Base-by-base conservation (phyloP, 176 grass and related monocot species). In the Musa schizocarpa region DNA sequence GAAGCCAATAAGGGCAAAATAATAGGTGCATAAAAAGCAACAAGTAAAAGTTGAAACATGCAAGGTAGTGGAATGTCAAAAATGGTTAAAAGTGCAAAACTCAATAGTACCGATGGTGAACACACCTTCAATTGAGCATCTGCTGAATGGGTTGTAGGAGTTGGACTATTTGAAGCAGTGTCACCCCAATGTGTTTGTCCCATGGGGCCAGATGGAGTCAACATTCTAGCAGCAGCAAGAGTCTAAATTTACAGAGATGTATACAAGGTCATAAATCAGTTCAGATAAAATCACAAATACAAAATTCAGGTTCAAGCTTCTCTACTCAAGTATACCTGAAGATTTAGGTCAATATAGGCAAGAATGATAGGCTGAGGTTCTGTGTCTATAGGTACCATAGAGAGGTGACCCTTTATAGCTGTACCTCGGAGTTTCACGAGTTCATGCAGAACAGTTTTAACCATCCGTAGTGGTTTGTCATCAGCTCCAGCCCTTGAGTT, bases 281-380 rank as follows among this genome's bases (percentile, higher is more conserved):
- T 53, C 51, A 65, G 65, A 63, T 71, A 52, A 12, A 34, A 74
- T 26, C 22, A 52, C 24, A 52, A 63, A 81, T 13, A 2, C 82
- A 59, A 77, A 54, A 48, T 12, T 29, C 12, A 71, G 24, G 7
- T 61, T 19, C n/a, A 0, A 1, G 43, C 56, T 79, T 61, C 5
- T 14, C n/a, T 25, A 74, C 56, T 9, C 16, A 0, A 25, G 12
- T 13, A 55, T 86, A 99, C 95, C 95, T 99, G 95, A 80, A 99
- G 95, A 82, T 99, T 99, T 68, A 99, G 86, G 78, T 99, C 95
- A 84, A 99, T 99, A 49, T 99, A 99, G 53, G 95, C 95, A 58
- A 99, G 85, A 87, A 99, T 99, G 78, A 99, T 99, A 34, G 95
- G 95, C 76, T 99, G 95, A 82, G 95, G 95, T 74, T 99, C 95